These are phyloP conservation scores for Gliomastix tumulicola DNA, from an alignment of 2,329 filamentous ascomycete genomes.

Conservation along the genomic window DNA sequence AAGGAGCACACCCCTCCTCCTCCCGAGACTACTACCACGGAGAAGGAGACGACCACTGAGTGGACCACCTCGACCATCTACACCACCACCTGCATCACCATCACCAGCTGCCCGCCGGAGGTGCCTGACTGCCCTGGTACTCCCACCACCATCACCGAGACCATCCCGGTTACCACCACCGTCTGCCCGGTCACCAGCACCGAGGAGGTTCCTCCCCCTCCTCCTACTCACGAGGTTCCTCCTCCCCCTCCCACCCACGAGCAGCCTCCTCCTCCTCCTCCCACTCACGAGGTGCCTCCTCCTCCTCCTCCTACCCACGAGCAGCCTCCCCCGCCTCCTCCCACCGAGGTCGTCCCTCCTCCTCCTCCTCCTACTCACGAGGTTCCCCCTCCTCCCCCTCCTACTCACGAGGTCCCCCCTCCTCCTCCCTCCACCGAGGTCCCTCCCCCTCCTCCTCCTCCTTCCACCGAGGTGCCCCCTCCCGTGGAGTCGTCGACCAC, in stretches of 20 bases:
- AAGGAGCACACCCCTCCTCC: constrained; percentile 1
- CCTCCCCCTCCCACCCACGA: not conserved
- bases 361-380: too few relatives aligned
- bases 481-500: too few relatives aligned
- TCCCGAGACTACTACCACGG: constrained; percentile 12
- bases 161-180: constrained; percentile 6
- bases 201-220: not conserved
- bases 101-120: constrained; percentile 9
- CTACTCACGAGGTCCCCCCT: too few relatives aligned
- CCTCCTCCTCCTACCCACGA: not conserved
- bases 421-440: too few relatives aligned
- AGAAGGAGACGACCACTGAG: constrained; percentile 5
- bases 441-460: too few relatives aligned
- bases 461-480: too few relatives aligned
- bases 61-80: constrained; percentile 14
- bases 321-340: too few relatives aligned
- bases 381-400: too few relatives aligned
- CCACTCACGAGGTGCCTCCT: not conserved
- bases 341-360: too few relatives aligned
- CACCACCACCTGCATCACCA: constrained; percentile 13
- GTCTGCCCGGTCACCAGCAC: constrained; percentile 6
- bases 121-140: constrained; percentile 9
- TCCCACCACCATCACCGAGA: constrained; percentile 7
- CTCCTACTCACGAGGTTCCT: not conserved
- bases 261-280: not conserved